Percentiles rank a stretch among this genome's conserved stretches.
phyloP scores from a whole-genome alignment of 139 green algal species.

The Coelastrella sp. region DNA sequence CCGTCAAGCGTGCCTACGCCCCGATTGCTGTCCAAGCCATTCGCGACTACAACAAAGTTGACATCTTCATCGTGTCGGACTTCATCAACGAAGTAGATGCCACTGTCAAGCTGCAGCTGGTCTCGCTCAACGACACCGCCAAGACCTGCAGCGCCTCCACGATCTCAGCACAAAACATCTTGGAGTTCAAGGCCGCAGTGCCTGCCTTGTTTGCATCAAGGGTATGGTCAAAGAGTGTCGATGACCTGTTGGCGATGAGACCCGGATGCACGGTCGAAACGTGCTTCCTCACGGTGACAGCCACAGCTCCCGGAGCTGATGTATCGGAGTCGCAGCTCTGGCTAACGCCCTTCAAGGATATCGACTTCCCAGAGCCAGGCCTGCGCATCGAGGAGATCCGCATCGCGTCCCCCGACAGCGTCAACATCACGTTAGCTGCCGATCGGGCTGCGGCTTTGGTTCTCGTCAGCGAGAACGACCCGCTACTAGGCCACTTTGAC shows the following conservation, averaged over 20 bases:
- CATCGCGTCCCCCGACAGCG: background rate
- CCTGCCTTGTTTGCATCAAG: slow-evolving; percentile 20
- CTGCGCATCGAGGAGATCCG: background rate
- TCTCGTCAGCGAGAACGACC: slow-evolving; percentile 36
- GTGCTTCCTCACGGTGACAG: slow-evolving; percentile 9
- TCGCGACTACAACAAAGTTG: background rate
- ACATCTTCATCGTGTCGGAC: slow-evolving; percentile 39
- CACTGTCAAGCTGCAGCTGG: background rate
- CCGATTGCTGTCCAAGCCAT: slow-evolving; percentile 23
- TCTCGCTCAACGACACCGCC: slow-evolving; percentile 22
- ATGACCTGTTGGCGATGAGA: slow-evolving; percentile 1
- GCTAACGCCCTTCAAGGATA: slow-evolving; percentile 27
- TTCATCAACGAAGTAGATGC: background rate
- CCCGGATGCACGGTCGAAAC: slow-evolving; percentile 14
- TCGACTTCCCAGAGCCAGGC: background rate
- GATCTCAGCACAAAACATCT: background rate
- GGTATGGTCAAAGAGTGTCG: slow-evolving; percentile 9
- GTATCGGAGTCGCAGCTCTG: slow-evolving; percentile 10
- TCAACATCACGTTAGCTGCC: slow-evolving; percentile 18
- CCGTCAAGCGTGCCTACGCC: slow-evolving; percentile 40
- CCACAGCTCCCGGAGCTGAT: background rate
- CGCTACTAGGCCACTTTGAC: slow-evolving; percentile 52
- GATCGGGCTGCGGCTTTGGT: slow-evolving; percentile 39
- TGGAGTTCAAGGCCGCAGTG: background rate
- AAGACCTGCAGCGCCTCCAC: background rate